phyloP scores from a whole-genome alignment of 305 asterid species.

The Solanum hybrid region DNA sequence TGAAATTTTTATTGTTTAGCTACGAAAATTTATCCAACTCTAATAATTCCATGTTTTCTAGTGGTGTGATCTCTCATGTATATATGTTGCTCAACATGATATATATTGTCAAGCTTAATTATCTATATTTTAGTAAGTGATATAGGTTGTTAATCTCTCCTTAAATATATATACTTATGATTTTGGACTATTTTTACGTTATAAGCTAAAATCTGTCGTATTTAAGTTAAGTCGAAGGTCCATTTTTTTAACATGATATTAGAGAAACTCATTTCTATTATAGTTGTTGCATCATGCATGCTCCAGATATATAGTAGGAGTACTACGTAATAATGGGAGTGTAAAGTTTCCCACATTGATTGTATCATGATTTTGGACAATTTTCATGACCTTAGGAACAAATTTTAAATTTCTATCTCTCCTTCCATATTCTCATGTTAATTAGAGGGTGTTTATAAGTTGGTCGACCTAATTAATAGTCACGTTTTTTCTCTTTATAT shows the following conservation, averaged over 20 bases:
- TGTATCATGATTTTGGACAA: neutral
- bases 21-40: neutral
- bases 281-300: neutral
- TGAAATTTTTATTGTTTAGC: neutral
- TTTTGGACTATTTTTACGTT: neutral
- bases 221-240: neutral
- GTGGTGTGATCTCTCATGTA: neutral
- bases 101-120: neutral
- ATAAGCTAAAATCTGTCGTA: neutral
- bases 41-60: neutral
- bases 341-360: neutral
- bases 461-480: neutral
- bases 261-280: neutral
- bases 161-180: neutral
- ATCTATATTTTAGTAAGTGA: neutral
- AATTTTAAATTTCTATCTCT: neutral
- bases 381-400: neutral
- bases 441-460: neutral
- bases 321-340: neutral
- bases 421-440: neutral
- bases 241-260: neutral
- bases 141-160: neutral
- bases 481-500: neutral
- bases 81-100: neutral
- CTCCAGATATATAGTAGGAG: neutral